Conservation (phyloP, 2,329 filamentous ascomycete genomes). For the Xylaria sp. region DNA sequence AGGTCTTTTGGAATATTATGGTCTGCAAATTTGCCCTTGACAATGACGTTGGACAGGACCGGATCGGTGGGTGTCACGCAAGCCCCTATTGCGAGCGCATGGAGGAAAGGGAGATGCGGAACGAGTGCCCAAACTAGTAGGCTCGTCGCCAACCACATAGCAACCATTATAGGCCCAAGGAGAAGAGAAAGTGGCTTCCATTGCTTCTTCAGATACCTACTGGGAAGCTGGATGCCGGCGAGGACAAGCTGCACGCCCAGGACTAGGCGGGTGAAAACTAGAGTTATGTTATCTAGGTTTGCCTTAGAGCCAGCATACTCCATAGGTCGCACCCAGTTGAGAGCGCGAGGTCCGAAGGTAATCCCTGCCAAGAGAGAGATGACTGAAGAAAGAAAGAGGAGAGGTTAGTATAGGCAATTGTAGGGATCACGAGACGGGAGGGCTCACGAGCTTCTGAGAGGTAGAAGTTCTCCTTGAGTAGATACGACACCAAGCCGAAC, state of each 20-base stretch:
- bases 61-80: slow-evolving; percentile 95
- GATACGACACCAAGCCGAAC: slow-evolving; percentile 91
- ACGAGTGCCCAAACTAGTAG: slow-evolving; percentile 81
- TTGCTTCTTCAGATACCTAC: slow-evolving; percentile 81
- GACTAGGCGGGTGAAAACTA: slow-evolving; percentile 87
- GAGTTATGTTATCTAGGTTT: slow-evolving; percentile 76
- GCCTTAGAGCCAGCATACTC: slow-evolving; percentile 74
- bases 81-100: slow-evolving; percentile 82
- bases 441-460: slow-evolving; percentile 86
- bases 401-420: slow-evolving; percentile 2
- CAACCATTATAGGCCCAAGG: slow-evolving; percentile 84
- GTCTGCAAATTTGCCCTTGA: slow-evolving; percentile 93
- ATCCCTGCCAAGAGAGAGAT: slow-evolving; percentile 86
- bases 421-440: background rate
- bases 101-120: slow-evolving; percentile 76
- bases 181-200: slow-evolving; percentile 80
- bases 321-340: slow-evolving; percentile 78
- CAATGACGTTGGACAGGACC: slow-evolving; percentile 86
- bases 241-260: slow-evolving; percentile 91
- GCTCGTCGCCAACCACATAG: slow-evolving; percentile 88
- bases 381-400: slow-evolving; percentile 62
- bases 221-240: slow-evolving; percentile 87
- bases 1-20: slow-evolving; percentile 85
- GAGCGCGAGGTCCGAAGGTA: slow-evolving; percentile 79
- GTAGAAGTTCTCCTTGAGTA: slow-evolving; percentile 90